These are phyloP conservation scores for Metarhizium humberi DNA, from an alignment of 2,329 filamentous ascomycete species.

Conservation along the genomic window DNA sequence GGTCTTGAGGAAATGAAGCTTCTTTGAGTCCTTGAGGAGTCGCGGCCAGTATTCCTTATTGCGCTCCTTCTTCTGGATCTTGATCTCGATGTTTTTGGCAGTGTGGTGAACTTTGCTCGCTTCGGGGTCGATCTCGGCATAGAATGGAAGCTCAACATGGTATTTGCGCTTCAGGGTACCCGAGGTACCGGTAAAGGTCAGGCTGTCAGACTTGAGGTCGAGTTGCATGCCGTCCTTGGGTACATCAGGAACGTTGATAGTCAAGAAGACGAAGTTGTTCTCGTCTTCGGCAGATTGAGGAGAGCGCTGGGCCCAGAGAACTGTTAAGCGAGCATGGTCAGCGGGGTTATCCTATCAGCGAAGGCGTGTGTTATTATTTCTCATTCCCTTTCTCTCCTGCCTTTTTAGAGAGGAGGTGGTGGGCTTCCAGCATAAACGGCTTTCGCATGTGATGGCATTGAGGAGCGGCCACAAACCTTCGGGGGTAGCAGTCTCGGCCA, in stretches of 20 bases:
- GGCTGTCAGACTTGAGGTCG: slow-evolving; percentile 65
- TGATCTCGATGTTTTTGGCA: slow-evolving; percentile 76
- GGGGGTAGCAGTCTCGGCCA: slow-evolving; percentile 24
- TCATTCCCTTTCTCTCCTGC: neutral
- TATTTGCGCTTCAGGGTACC: slow-evolving; percentile 80
- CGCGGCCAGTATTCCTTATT: slow-evolving; percentile 94
- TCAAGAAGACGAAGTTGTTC: slow-evolving; percentile 94
- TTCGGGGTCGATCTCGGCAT: slow-evolving; percentile 76
- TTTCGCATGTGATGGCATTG: neutral
- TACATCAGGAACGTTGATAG: slow-evolving; percentile 82
- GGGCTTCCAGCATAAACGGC: neutral
- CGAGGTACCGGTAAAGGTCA: slow-evolving; percentile 77
- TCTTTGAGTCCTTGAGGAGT: slow-evolving; percentile 81
- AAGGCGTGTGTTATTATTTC: neutral
- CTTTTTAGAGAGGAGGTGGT: neutral
- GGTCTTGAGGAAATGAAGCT: slow-evolving; percentile 93
- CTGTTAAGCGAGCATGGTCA: slow-evolving; percentile 36
- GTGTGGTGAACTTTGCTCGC: slow-evolving; percentile 85
- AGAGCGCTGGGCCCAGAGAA: slow-evolving; percentile 97
- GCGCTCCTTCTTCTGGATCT: slow-evolving; percentile 94
- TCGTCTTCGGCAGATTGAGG: slow-evolving; percentile 56
- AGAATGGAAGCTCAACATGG: slow-evolving; percentile 79
- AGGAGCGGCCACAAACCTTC: slow-evolving; percentile 22
- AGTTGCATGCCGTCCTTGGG: slow-evolving; percentile 67
- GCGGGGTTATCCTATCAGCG: neutral